Base-by-base conservation (phyloP, 176 grass and related monocot species). In the Poa pratensis region DNA sequence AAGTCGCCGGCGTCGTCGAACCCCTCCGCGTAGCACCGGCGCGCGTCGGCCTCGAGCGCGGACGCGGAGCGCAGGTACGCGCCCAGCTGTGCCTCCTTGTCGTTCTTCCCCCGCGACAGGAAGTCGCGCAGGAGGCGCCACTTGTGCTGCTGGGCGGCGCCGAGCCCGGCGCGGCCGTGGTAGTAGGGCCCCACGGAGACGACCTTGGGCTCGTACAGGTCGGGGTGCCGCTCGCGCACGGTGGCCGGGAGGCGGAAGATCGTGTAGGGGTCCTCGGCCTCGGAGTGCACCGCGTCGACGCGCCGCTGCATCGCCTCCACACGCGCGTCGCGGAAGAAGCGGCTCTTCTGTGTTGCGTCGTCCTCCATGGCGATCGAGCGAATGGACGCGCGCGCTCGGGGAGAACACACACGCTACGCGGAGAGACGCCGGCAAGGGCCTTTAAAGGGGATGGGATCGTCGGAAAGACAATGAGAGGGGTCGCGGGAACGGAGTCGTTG, bases 181-280 rank as follows among this genome's bases (percentile, higher is more conserved):
- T 88, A 78, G 80, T 88, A 88, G 1, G 86, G 86, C 2, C 86
- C 86, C 16, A 88, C 86, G 80, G 86, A 83, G 26, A 88, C 86
- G 53, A 83, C 53, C 86, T 88, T 79, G 62, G 86, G 86, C 86
- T 88, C 86, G 86, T 88, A 88, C 53, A 88, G 86, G 74, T 88
- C 80, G 15, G 71, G 79, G 75, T 87, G 89, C 57, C 89, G 89
- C 89, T 79, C 89, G 16, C 89, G 89, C 74, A 90, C 80, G 39
- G 80, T 75, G 48, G 80, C 60, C 0, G 89, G 84, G 84, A 90
- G 84, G 84, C 89, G 89, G 84, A 90, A 42, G 84, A 90, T 87
- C 49, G 89, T 87, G 84, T 69, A 80, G 8, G 75, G 74, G 39
- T 90, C 84, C 49, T 90, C 80, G 75, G 48, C 9, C 46, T 74